These are phyloP conservation scores for Chalciporus pseudorubinellus DNA, from an alignment of 768 basidiomycete genomes.

Conservation along the genomic window DNA sequence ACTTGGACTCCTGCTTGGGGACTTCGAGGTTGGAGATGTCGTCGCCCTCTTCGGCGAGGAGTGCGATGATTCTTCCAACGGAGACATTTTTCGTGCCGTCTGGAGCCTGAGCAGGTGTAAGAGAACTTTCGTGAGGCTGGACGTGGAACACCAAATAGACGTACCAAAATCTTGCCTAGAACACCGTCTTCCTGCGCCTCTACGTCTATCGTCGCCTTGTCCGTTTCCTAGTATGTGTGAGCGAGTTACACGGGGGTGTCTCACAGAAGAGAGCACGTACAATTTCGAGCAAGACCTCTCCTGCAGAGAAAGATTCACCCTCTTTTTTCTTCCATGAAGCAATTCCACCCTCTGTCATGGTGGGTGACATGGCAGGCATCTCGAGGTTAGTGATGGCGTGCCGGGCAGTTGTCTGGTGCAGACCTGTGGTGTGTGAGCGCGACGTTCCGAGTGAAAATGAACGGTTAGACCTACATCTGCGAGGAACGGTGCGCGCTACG, in stretches of 20 bases:
- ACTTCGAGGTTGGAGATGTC: conserved; percentile 82
- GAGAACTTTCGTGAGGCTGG: background rate
- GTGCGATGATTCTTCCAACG: conserved; percentile 86
- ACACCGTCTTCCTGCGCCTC: conserved; percentile 98
- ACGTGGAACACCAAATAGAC: conserved; percentile 23
- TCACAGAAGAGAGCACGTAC: conserved; percentile 43
- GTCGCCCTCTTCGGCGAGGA: conserved; percentile 95
- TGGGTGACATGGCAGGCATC: conserved; percentile 98
- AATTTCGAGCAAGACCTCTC: conserved; percentile 88
- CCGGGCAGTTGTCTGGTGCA: conserved; percentile 52
- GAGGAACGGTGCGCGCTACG: conserved; percentile 13
- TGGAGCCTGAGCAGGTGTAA: conserved; percentile 43
- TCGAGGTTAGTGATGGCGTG: conserved; percentile 69
- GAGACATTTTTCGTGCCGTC: conserved; percentile 84
- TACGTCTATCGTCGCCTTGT: conserved; percentile 96
- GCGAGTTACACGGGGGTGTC: background rate
- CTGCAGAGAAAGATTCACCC: conserved; percentile 74
- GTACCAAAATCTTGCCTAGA: conserved; percentile 87
- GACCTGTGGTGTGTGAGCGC: conserved; percentile 17
- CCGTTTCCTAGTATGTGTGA: conserved; percentile 65
- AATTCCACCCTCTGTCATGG: conserved; percentile 95
- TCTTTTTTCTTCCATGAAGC: conserved; percentile 87
- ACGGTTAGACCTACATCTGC: conserved; percentile 23
- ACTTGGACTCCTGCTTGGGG: conserved; percentile 42
- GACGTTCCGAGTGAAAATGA: background rate